These are phyloP conservation scores for Euphorbia lathyris DNA, from an alignment of 345 rosid species.

Conservation along the genomic window DNA sequence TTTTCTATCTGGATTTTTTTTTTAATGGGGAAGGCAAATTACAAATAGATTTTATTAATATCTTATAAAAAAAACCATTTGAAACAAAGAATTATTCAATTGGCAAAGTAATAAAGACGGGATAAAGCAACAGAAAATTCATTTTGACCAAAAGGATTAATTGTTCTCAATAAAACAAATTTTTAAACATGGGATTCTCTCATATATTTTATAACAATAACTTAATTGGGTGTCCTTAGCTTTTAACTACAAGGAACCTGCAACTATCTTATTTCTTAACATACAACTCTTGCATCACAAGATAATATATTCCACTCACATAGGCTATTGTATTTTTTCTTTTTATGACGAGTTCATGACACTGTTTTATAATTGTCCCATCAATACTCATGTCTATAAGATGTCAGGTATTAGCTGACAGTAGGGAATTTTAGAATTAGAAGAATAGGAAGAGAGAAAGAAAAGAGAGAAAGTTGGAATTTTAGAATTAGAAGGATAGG, in stretches of 20 bases:
- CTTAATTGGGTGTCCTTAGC: background rate
- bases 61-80: background rate
- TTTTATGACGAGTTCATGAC: background rate
- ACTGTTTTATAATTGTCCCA: background rate
- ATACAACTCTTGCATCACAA: background rate
- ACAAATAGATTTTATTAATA: background rate
- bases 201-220: background rate
- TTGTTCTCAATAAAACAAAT: background rate
- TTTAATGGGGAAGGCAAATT: background rate
- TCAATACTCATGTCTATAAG: background rate
- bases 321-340: background rate
- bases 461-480: too few relatives aligned
- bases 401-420: too few relatives aligned
- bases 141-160: background rate
- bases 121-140: background rate
- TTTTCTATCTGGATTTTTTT: background rate
- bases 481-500: too few relatives aligned
- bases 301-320: background rate
- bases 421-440: too few relatives aligned
- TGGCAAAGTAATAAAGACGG: background rate
- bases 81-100: background rate
- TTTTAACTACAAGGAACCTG: background rate
- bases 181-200: background rate
- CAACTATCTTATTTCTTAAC: background rate
- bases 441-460: too few relatives aligned